phyloP scores from a whole-genome alignment of 2,329 filamentous ascomycete genomes.

The Neofusicoccum sp. region DNA sequence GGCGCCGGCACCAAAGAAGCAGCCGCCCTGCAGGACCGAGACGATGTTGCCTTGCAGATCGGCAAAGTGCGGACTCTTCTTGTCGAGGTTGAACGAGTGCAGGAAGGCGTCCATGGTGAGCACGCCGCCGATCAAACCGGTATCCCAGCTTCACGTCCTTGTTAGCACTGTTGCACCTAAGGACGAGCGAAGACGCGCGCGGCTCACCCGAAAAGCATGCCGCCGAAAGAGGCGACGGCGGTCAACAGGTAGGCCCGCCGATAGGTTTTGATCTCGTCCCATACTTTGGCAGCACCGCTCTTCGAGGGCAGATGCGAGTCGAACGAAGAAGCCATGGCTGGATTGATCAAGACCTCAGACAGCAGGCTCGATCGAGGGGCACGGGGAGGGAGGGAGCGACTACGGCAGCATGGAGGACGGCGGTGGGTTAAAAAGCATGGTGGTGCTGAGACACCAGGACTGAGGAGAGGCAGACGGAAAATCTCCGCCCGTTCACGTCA shows the following conservation, averaged over 20 bases:
- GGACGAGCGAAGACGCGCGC: slow-evolving; percentile 25
- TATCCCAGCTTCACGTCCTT: slow-evolving; percentile 23
- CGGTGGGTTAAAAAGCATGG: neutral
- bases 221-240: slow-evolving; percentile 43
- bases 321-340: neutral
- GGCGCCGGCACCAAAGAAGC: slow-evolving; percentile 45
- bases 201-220: slow-evolving; percentile 31
- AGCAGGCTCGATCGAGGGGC: neutral
- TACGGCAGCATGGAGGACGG: slow-evolving; percentile 1
- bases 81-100: slow-evolving; percentile 40
- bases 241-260: slow-evolving; percentile 42
- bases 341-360: neutral
- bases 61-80: slow-evolving; percentile 32
- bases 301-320: neutral
- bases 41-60: slow-evolving; percentile 46
- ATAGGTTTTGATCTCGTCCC: slow-evolving; percentile 38
- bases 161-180: neutral
- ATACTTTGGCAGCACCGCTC: neutral
- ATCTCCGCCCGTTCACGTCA: slow-evolving; percentile 10
- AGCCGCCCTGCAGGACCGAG: slow-evolving; percentile 44
- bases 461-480: slow-evolving; percentile 5
- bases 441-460: neutral
- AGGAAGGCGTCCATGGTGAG: slow-evolving; percentile 45
- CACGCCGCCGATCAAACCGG: slow-evolving; percentile 36
- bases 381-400: neutral